Conservation (phyloP, 176 grass and related monocot species). For the Chloris gayana region DNA sequence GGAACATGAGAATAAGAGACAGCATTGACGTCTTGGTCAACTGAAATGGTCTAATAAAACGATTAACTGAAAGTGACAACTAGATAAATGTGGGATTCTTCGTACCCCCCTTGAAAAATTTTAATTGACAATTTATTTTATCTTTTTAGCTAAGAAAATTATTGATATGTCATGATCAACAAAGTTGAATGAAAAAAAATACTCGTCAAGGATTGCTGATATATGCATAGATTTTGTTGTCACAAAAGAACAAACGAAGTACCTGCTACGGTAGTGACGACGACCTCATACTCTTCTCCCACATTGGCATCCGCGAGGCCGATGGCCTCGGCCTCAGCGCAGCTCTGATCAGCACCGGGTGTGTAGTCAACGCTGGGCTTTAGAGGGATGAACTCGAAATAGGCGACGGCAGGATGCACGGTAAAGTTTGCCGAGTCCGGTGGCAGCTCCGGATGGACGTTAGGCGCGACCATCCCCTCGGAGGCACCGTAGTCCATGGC, state of each 20-base stretch:
- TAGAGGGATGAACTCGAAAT: conserved; percentile 91
- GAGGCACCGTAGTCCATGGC: conserved; percentile 85
- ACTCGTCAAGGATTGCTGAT: too few species aligned
- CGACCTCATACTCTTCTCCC: conserved; percentile 83
- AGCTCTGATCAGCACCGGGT: neutral
- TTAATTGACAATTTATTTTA: too few species aligned
- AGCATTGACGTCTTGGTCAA: too few species aligned
- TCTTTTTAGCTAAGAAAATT: too few species aligned
- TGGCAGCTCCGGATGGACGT: conserved; percentile 55
- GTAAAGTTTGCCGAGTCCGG: conserved; percentile 65
- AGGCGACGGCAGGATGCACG: conserved; percentile 81
- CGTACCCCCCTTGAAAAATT: too few species aligned
- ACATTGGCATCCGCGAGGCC: conserved; percentile 69
- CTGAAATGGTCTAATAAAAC: too few species aligned
- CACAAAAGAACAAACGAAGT: neutral
- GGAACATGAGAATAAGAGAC: too few species aligned
- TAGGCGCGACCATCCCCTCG: conserved; percentile 80
- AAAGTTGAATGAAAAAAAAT: too few species aligned
- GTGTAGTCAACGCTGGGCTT: neutral
- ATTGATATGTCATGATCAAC: too few species aligned
- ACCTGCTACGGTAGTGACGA: conserved; percentile 92
- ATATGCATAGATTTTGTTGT: neutral
- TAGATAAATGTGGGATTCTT: too few species aligned
- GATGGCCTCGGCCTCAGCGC: conserved; percentile 53
- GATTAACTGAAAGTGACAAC: too few species aligned